Evolutionary conservation across 208 protist genomes (phyloP), one percentile per base, ranked within the genome.

Genomic region (Acanthamoeba divionensis): DNA sequence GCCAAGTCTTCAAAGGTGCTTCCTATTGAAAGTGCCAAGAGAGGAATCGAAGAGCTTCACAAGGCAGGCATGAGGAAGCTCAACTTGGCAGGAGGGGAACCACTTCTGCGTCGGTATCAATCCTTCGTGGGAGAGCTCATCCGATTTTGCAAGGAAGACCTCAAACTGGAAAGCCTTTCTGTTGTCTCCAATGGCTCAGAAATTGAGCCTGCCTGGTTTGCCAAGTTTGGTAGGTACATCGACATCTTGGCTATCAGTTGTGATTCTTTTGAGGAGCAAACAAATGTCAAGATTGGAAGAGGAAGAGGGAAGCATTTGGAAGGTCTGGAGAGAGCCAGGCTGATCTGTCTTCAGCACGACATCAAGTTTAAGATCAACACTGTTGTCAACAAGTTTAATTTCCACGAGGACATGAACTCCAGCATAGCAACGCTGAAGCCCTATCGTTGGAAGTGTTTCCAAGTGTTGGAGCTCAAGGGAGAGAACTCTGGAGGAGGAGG

Each of bases 301-400:
- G 80, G 80, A 21, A 88, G 15, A 13, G 55, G 13, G 24, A 15
- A 77, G 67, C 80, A 88, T 66, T 45, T 85, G 18, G 65, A 88
- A 21, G 15, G 47, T 12, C 10, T 88, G 24, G 15, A 45, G 12
- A n/a, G 33, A 12, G 67, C 85, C 13, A 18, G n/a, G 15, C n/a
- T 47, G 65, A 26, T n/a, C 15, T 88, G 80, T 26, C 12, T 18
- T 15, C 21, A 48, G 31, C 29, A 87, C 21, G 12, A 55, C 65
- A 29, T 88, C 66, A 13, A 21, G n/a, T 88, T 88, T 66, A 88
- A 88, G 80, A n/a, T 88, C n/a, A 88, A 88, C 80, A 88, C 18
- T 97, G 65, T 73, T 73, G 65, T 73, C 18, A 73, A 73, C 31
- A 18, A 18, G 15, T 24, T 41, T 73, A 73, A 73, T 24, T 73